Evolutionary conservation across 768 basidiomycete species (phyloP).

Genomic region (Tricholoma matsutake): DNA sequence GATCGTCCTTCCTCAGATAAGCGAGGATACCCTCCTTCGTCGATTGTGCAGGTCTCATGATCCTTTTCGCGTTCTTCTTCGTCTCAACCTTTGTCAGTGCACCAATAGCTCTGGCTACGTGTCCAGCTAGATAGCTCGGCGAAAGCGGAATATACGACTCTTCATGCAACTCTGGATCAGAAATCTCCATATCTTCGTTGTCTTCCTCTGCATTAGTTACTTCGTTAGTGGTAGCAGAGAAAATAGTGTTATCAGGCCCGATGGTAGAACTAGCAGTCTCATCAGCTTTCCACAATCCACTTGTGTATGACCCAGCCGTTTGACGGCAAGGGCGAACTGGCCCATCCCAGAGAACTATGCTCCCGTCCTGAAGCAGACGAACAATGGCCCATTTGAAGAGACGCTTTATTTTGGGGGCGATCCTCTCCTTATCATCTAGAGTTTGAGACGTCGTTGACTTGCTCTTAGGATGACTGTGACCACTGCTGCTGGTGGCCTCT

Average conservation of each 20-base stretch:
- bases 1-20: constrained; percentile 51
- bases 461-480: background rate
- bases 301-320: constrained; percentile 19
- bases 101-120: constrained; percentile 45
- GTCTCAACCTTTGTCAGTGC: constrained; percentile 22
- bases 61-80: background rate
- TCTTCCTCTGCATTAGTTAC: constrained; percentile 24
- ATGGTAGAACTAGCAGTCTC: constrained; percentile 23
- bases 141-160: constrained; percentile 68
- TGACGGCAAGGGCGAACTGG: constrained; percentile 39
- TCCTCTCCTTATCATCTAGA: constrained; percentile 22
- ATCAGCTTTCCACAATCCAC: constrained; percentile 49
- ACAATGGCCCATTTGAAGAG: constrained; percentile 65
- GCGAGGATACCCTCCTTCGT: constrained; percentile 45
- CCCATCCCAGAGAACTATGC: constrained; percentile 71
- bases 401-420: constrained; percentile 54
- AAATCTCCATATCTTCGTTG: constrained; percentile 45
- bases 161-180: constrained; percentile 60
- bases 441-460: background rate
- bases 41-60: constrained; percentile 21
- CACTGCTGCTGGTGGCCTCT: constrained; percentile 18
- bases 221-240: constrained; percentile 18
- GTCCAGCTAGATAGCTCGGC: constrained; percentile 42
- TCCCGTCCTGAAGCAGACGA: constrained; percentile 68
- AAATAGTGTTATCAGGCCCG: constrained; percentile 28